Percentiles rank a stretch among this genome's conserved stretches.
These are phyloP conservation scores for Mycena capillaripes DNA, from an alignment of 768 basidiomycete genomes.

Conservation along the genomic window DNA sequence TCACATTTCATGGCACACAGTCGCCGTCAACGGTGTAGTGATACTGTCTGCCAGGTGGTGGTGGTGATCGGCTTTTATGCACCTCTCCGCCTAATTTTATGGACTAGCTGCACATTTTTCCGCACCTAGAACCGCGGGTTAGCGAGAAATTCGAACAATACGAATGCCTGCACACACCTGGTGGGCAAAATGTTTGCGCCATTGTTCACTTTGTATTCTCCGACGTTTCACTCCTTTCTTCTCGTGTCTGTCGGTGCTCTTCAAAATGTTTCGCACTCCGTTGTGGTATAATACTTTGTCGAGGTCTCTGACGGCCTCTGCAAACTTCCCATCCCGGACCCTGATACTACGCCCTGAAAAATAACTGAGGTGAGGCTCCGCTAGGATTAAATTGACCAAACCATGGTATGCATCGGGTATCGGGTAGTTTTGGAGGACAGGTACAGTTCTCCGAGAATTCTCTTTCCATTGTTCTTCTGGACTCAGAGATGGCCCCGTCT, in stretches of 20 bases:
- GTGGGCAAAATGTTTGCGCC: constrained; percentile 84
- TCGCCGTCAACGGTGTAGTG: constrained; percentile 22
- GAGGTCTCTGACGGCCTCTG: constrained; percentile 62
- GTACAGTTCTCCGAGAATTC: constrained; percentile 45
- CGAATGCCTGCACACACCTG: constrained; percentile 64
- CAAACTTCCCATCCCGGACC: constrained; percentile 60
- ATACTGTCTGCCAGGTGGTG: constrained; percentile 19
- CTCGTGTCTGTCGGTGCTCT: constrained; percentile 75
- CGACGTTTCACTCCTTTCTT: constrained; percentile 87
- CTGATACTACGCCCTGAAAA: constrained; percentile 71
- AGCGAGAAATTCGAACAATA: constrained; percentile 11
- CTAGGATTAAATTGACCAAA: constrained; percentile 41
- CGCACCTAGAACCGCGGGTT: constrained; percentile 70
- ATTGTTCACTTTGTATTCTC: constrained; percentile 80
- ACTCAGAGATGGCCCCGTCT: constrained; percentile 9
- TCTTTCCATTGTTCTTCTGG: constrained; percentile 60
- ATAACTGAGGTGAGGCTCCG: constrained; percentile 18
- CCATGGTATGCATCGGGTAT: constrained; percentile 72
- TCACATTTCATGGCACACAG: constrained; percentile 25
- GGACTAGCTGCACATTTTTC: constrained; percentile 85
- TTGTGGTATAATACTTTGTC: constrained; percentile 68
- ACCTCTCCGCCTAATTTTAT: constrained; percentile 82
- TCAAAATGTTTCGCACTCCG: constrained; percentile 65
- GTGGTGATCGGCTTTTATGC: constrained; percentile 55
- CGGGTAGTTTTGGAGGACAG: constrained; percentile 36